phyloP scores from a whole-genome alignment of 192 early-diverging fungal species.

The Phycomyces blakesleeanus region DNA sequence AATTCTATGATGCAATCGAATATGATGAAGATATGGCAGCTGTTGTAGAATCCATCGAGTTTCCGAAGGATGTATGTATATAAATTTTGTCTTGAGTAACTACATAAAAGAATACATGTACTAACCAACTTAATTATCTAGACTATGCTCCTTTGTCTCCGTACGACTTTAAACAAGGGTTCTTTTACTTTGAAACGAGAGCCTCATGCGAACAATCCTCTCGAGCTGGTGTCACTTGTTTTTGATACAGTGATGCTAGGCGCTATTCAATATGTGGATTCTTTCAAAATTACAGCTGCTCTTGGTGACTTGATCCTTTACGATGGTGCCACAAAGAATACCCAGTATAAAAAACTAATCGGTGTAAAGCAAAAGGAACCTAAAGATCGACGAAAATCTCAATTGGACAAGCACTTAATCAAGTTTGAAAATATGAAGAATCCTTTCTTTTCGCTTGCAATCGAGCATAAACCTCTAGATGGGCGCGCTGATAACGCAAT shows the following conservation, averaged over 20 bases:
- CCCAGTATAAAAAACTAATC: slow-evolving; percentile 51
- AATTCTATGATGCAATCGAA: slow-evolving; percentile 92
- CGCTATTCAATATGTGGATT: slow-evolving; percentile 49
- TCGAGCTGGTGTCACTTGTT: slow-evolving; percentile 53
- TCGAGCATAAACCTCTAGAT: slow-evolving; percentile 91
- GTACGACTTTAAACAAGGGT: slow-evolving; percentile 68
- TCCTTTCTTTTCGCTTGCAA: slow-evolving; percentile 70
- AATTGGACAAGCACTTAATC: slow-evolving; percentile 10
- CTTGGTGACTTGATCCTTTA: slow-evolving; percentile 60
- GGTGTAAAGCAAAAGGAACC: slow-evolving; percentile 47
- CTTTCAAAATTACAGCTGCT: slow-evolving; percentile 51
- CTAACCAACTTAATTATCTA: slow-evolving; percentile 27
- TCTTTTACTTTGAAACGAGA: slow-evolving; percentile 75
- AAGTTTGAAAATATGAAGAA: slow-evolving; percentile 17
- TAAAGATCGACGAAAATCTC: not conserved
- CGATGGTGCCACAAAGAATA: slow-evolving; percentile 58
- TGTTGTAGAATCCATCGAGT: slow-evolving; percentile 46
- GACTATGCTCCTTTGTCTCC: slow-evolving; percentile 57
- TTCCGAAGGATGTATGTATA: slow-evolving; percentile 60
- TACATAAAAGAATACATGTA: too few species aligned
- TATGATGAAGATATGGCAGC: slow-evolving; percentile 76
- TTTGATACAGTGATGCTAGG: slow-evolving; percentile 64
- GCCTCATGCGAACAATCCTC: slow-evolving; percentile 36
- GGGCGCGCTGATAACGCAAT: slow-evolving; percentile 82
- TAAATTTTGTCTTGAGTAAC: slow-evolving; percentile 1